phyloP scores from a whole-genome alignment of 1,284 basidiomycete genomes.

The Ganoderma multipileum region DNA sequence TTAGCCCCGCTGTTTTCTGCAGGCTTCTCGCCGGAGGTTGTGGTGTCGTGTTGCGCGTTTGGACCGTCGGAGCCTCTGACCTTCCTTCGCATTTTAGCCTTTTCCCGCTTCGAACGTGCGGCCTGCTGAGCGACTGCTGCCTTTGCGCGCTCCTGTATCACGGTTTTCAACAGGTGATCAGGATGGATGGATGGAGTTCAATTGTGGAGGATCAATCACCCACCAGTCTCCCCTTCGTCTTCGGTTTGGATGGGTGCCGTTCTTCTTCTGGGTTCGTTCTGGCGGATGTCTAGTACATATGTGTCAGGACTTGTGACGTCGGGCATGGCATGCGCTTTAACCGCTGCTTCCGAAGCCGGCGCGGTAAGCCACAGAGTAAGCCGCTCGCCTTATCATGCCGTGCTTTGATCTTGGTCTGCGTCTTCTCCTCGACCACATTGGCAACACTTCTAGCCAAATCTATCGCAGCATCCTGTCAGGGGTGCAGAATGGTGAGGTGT shows the following conservation, averaged over 20 bases:
- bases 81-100: constrained; percentile 36
- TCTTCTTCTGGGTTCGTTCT: constrained; percentile 13
- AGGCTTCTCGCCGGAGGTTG: constrained; percentile 7
- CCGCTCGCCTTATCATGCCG: constrained; percentile 32
- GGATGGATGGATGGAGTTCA: neutral
- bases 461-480: constrained; percentile 36
- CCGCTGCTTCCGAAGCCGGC: constrained; percentile 21
- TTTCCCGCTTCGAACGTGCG: constrained; percentile 38
- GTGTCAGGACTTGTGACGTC: neutral
- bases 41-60: constrained; percentile 7
- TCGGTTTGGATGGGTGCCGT: constrained; percentile 18
- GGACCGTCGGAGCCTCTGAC: constrained; percentile 12
- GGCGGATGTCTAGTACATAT: constrained; percentile 19
- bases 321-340: neutral
- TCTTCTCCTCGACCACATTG: constrained; percentile 35
- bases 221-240: constrained; percentile 34
- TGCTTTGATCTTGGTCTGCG: constrained; percentile 31
- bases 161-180: constrained; percentile 8
- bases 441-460: constrained; percentile 35
- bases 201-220: constrained; percentile 17
- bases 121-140: constrained; percentile 36
- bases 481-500: constrained; percentile 4
- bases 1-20: constrained; percentile 7
- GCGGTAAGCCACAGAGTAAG: constrained; percentile 15
- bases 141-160: constrained; percentile 37